These are phyloP conservation scores for Cadophora luteo-olivacea DNA, from an alignment of 2,329 filamentous ascomycete species.

Conservation along the genomic window DNA sequence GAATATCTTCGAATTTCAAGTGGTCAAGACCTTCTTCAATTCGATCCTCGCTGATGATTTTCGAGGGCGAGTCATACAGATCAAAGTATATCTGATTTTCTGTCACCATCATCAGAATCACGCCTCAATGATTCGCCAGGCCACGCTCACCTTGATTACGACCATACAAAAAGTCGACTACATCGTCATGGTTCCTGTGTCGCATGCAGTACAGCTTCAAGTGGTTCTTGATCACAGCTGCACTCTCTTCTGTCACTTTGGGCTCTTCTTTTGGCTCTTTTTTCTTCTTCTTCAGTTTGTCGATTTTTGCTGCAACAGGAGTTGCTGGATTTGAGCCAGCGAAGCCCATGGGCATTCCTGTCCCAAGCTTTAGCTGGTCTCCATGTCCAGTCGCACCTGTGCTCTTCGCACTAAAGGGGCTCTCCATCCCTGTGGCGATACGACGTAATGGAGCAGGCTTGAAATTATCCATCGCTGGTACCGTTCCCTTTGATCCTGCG, in stretches of 20 bases:
- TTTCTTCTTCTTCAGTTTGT: conserved; percentile 19
- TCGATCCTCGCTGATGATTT: conserved; percentile 28
- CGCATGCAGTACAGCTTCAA: conserved; percentile 41
- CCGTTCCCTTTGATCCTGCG: not conserved
- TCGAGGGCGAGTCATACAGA: conserved; percentile 28
- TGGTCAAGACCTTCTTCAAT: conserved; percentile 30
- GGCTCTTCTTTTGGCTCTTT: conserved; percentile 21
- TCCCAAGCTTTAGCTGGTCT: conserved; percentile 3
- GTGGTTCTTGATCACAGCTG: conserved; percentile 23
- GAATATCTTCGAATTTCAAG: conserved; percentile 39
- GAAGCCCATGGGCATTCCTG: not conserved
- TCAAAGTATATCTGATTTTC: conserved; percentile 41
- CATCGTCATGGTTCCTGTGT: conserved; percentile 33
- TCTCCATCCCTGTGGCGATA: not conserved
- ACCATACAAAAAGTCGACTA: conserved; percentile 42
- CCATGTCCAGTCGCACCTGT: conserved; percentile 3
- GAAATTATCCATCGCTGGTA: not conserved
- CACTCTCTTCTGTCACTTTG: conserved; percentile 22
- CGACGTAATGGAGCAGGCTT: conserved; percentile 7
- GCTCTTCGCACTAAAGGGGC: not conserved
- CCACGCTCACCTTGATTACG: conserved; percentile 24
- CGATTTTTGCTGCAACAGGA: not conserved
- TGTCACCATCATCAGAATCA: conserved; percentile 18
- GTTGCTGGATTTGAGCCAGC: conserved; percentile 2
- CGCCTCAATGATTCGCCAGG: not conserved